Percentiles rank a stretch among this genome's conserved stretches.
phyloP scores from a whole-genome alignment of 352 stramenopile genomes.

The Phytophthora megakarya region DNA sequence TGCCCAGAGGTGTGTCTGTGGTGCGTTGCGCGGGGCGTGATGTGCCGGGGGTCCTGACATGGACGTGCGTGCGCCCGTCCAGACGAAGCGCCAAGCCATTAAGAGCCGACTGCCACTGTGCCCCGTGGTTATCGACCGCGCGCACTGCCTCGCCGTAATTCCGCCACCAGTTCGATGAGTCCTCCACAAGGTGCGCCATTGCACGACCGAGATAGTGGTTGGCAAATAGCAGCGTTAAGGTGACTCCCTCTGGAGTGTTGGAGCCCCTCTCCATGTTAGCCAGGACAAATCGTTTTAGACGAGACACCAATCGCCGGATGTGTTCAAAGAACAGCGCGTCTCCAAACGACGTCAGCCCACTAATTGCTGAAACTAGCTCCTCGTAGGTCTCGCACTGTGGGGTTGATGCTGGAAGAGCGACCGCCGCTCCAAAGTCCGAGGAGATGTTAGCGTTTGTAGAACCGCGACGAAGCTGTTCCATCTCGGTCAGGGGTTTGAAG shows the following conservation, averaged over 20 bases:
- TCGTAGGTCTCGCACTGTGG: too few relatives aligned
- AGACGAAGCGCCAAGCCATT: constrained; percentile 2
- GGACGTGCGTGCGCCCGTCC: neutral
- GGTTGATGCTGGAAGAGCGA: too few relatives aligned
- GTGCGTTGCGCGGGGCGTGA: neutral
- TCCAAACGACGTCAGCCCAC: too few relatives aligned
- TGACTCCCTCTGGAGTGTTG: neutral
- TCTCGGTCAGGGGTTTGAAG: too few relatives aligned
- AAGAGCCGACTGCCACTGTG: neutral
- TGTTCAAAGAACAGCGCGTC: too few relatives aligned
- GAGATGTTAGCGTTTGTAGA: too few relatives aligned
- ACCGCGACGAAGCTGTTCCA: too few relatives aligned
- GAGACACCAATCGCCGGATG: too few relatives aligned
- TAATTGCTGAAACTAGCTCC: too few relatives aligned
- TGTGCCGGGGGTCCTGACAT: too few relatives aligned
- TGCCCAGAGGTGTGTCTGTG: neutral
- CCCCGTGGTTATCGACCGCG: neutral
- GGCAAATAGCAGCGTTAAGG: neutral
- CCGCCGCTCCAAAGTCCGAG: too few relatives aligned
- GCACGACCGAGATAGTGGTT: neutral
- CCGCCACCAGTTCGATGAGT: neutral
- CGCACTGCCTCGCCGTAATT: constrained; percentile 3
- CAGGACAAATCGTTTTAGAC: neutral
- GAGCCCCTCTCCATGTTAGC: neutral
- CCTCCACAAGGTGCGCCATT: neutral